These are phyloP conservation scores for Chytriomyces confervae DNA, from an alignment of 192 early-diverging fungal species.

Conservation along the genomic window DNA sequence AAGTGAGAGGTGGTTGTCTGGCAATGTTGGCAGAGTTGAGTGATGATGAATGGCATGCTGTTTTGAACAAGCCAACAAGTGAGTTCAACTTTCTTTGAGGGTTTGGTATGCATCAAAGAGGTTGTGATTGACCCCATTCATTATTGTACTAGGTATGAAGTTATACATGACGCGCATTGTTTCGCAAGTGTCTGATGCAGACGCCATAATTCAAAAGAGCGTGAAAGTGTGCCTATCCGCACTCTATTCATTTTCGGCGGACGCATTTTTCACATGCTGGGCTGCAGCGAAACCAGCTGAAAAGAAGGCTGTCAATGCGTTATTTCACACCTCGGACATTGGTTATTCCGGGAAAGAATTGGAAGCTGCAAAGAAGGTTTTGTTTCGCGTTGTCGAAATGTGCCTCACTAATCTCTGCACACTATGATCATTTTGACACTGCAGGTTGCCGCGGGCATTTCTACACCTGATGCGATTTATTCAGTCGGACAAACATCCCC, in stretches of 20 bases:
- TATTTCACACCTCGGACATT: conserved; percentile 27
- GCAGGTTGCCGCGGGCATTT: too few relatives aligned
- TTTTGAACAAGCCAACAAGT: conserved; percentile 10
- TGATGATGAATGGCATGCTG: conserved; percentile 33
- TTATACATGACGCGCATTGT: conserved; percentile 17
- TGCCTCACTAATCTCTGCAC: too few relatives aligned
- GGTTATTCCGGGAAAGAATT: conserved; percentile 14
- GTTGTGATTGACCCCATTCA: neutral
- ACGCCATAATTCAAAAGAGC: conserved; percentile 10
- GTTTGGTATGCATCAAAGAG: neutral
- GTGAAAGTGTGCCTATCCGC: conserved; percentile 14
- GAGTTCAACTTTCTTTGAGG: neutral
- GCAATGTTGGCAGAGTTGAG: conserved; percentile 31
- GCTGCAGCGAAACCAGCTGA: conserved; percentile 16
- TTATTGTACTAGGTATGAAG: conserved; percentile 11
- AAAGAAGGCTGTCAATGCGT: conserved; percentile 25
- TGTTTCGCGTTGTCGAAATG: too few relatives aligned
- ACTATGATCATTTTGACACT: too few relatives aligned
- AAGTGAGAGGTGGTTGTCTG: conserved; percentile 31
- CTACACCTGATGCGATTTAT: too few relatives aligned
- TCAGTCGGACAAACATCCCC: too few relatives aligned
- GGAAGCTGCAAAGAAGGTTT: conserved; percentile 15
- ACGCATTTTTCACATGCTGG: conserved; percentile 24
- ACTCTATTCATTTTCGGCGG: neutral
- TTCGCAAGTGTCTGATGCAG: conserved; percentile 1